Conservation (phyloP, 2,329 filamentous ascomycete genomes). For the Ilyonectria mors-panacis region DNA sequence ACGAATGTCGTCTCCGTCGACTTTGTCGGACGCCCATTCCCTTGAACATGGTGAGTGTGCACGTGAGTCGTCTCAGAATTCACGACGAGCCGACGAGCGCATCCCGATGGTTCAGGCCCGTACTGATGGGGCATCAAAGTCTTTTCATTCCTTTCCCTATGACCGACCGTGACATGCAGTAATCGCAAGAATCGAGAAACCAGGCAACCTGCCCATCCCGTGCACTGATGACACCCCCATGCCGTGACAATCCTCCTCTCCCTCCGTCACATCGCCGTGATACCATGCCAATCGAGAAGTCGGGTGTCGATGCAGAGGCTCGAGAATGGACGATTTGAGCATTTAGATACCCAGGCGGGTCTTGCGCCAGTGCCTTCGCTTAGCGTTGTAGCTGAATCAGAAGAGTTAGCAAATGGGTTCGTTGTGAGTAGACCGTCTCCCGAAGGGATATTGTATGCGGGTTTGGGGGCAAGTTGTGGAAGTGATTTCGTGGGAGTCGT, state of each 20-base stretch:
- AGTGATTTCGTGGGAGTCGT: constrained; percentile 10
- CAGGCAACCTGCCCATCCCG: constrained; percentile 53
- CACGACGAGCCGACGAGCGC: constrained; percentile 29
- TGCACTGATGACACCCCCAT: constrained; percentile 46
- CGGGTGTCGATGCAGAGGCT: constrained; percentile 47
- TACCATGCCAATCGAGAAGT: constrained; percentile 48
- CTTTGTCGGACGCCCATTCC: background rate
- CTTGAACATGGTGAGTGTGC: constrained; percentile 6
- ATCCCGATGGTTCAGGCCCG: constrained; percentile 41
- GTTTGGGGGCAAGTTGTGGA: constrained; percentile 19
- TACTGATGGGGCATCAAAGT: constrained; percentile 52
- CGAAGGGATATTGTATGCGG: constrained; percentile 12
- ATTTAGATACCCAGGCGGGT: constrained; percentile 98
- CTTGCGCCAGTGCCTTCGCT: constrained; percentile 99
- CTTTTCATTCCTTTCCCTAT: constrained; percentile 62
- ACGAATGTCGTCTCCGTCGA: background rate
- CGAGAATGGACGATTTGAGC: constrained; percentile 53
- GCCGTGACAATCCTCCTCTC: constrained; percentile 42
- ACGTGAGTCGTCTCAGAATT: constrained; percentile 4
- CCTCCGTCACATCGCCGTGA: constrained; percentile 48
- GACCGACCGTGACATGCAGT: constrained; percentile 64
- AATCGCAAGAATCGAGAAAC: constrained; percentile 57
- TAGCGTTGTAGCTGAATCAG: constrained; percentile 93
- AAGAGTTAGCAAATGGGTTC: constrained; percentile 33
- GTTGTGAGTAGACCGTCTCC: constrained; percentile 1